Evolutionary conservation across 2,329 filamentous ascomycete genomes (phyloP).

Genomic region (Curvularia sp.): DNA sequence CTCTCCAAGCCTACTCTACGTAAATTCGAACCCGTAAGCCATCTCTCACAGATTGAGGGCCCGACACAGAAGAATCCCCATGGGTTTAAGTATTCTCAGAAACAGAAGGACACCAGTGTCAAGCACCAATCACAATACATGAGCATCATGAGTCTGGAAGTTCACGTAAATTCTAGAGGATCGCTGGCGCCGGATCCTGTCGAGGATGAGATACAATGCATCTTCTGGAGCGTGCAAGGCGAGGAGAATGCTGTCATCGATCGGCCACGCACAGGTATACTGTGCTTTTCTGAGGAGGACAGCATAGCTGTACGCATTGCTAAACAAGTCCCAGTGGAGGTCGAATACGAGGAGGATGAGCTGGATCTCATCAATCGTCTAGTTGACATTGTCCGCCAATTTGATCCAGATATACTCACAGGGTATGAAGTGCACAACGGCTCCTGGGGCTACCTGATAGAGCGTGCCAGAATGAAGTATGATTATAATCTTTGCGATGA

Average conservation of each 20-base stretch:
- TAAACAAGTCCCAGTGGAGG: conserved; percentile 66
- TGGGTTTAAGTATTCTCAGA: conserved; percentile 86
- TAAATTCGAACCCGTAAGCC: conserved; percentile 28
- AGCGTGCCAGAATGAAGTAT: conserved; percentile 83
- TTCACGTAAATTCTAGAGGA: conserved; percentile 87
- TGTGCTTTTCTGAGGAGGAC: conserved; percentile 72
- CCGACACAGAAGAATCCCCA: conserved; percentile 82
- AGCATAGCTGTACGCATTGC: conserved; percentile 66
- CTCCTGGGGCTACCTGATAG: conserved; percentile 96
- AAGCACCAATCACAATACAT: conserved; percentile 90
- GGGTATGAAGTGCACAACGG: conserved; percentile 93
- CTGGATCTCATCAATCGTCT: conserved; percentile 85
- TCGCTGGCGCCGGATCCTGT: conserved; percentile 86
- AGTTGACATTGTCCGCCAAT: conserved; percentile 80
- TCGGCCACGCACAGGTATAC: conserved; percentile 70
- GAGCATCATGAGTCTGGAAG: conserved; percentile 93
- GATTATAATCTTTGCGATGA: conserved; percentile 92
- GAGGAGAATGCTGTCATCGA: conserved; percentile 68
- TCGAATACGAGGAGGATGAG: conserved; percentile 79
- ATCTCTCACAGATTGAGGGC: conserved; percentile 84
- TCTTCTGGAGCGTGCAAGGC: conserved; percentile 89
- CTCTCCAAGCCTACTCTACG: conserved; percentile 22
- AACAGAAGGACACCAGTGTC: conserved; percentile 74
- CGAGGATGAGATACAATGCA: conserved; percentile 83
- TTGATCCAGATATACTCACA: conserved; percentile 91